Evolutionary conservation across 116 monocot genomes (phyloP), one percentile per base, ranked within the genome.

Genomic region (Cymodocea nodosa): DNA sequence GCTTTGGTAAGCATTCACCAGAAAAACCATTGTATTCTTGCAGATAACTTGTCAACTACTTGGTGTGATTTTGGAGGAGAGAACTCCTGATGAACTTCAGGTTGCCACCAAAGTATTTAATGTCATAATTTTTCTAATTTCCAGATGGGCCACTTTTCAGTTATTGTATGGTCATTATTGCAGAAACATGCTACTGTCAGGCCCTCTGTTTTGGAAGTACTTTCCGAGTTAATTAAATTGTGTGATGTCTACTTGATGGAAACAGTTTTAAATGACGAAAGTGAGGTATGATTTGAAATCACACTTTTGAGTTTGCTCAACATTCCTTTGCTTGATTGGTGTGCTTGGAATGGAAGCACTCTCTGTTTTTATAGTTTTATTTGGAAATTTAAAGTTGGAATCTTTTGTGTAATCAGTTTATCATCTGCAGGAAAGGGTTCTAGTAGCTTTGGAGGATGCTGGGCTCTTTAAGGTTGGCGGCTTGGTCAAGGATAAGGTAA

Each of bases 241-340:
- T 87, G 83, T 68, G 97, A 98, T 70, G 23, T 98, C 51, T 98
- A 98, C 78, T 67, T 98, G 64, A 98, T 98, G 97, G 97, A 98
- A 76, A 98, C 79, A 59, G 82, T 91, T 61, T 63, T 78, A 66
- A 92, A 98, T 76, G 92, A 91, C 82, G 87, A 88, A 71, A 88
- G 79, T 74, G 92, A 91, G 92, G 97, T 98, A 61, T 37, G 66
- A 7, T 17, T 35, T 19, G 2, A 4, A 44, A 44, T 40, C 6
- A 15, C 15, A 17, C 20, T 0, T 67, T 8, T 57, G 0, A 16
- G 53, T 67, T 34, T 67, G 15, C 35, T 16, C 2, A 2, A 11
- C 4, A 34, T 67, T 10, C 30, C 22, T 52, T 67, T 12, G 8
- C 20, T 57, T 23, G 24, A 23, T 4, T 15, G 0, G 13, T 57